phyloP scores from a whole-genome alignment of 1,139 yeast species.

The Ogataea hybrid region DNA sequence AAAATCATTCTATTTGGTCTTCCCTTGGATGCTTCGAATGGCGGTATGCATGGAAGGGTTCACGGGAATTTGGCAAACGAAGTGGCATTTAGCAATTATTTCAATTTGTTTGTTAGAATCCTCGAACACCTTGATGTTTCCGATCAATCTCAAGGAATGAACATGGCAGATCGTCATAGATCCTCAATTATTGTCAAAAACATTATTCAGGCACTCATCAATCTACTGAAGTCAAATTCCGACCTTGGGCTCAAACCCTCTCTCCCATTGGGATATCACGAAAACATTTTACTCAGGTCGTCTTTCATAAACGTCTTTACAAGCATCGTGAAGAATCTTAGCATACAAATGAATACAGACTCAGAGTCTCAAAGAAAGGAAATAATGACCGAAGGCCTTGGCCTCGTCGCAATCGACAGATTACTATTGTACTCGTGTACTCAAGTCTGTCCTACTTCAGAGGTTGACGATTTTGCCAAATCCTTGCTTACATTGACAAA shows the following conservation, averaged over 20 bases:
- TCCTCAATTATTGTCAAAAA: slow-evolving; percentile 57
- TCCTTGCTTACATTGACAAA: slow-evolving; percentile 65
- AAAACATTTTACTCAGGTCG: slow-evolving; percentile 59
- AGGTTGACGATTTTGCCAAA: slow-evolving; percentile 71
- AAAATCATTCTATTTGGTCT: slow-evolving; percentile 53
- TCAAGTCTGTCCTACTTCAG: slow-evolving; percentile 57
- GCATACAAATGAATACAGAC: slow-evolving; percentile 12
- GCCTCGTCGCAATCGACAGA: slow-evolving; percentile 20
- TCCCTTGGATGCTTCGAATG: slow-evolving; percentile 54
- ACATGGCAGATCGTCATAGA: slow-evolving; percentile 42
- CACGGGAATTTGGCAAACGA: slow-evolving; percentile 45
- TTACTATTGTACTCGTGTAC: slow-evolving; percentile 31
- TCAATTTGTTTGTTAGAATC: slow-evolving; percentile 67
- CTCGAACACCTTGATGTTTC: slow-evolving; percentile 54
- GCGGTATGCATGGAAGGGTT: slow-evolving; percentile 18
- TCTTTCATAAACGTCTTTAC: slow-evolving; percentile 78
- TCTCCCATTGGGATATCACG: slow-evolving; percentile 75
- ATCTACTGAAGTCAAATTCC: slow-evolving; percentile 67
- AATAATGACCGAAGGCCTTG: slow-evolving; percentile 25
- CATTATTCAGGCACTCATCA: slow-evolving; percentile 66
- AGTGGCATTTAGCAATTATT: slow-evolving; percentile 68
- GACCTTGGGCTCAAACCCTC: slow-evolving; percentile 79
- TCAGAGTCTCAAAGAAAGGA: slow-evolving; percentile 31
- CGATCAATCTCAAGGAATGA: slow-evolving; percentile 12
- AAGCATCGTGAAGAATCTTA: slow-evolving; percentile 52